These are phyloP conservation scores for Rhododendron griersonianum DNA, from an alignment of 148 eudicot genomes.

Conservation along the genomic window DNA sequence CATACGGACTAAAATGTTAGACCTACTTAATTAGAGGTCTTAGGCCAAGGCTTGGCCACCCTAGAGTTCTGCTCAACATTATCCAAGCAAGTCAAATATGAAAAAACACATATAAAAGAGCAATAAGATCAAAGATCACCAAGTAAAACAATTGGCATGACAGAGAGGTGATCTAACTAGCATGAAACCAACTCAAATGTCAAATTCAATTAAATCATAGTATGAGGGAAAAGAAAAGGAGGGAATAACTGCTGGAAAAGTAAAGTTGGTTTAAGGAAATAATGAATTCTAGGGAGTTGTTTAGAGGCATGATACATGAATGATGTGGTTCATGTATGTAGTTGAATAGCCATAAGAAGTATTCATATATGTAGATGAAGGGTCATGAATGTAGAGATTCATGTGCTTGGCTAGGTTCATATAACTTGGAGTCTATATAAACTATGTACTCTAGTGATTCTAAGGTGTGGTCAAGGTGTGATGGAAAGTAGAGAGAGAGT, in stretches of 20 bases:
- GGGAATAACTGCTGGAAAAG: neutral
- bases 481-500: no score
- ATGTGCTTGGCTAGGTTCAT: no score
- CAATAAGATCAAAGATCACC: neutral
- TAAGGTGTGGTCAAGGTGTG: no score
- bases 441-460: no score
- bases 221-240: neutral
- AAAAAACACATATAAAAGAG: neutral
- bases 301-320: no score
- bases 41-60: neutral
- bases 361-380: no score
- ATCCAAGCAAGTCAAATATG: neutral
- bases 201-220: neutral
- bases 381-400: no score
- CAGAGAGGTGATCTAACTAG: neutral
- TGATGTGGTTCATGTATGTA: no score
- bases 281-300: no score
- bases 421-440: no score
- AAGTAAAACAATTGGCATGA: neutral
- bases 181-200: neutral
- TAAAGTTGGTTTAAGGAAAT: no score
- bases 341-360: no score
- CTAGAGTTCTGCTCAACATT: neutral
- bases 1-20: neutral
- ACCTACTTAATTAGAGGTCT: neutral